These are phyloP conservation scores for Populus tremula DNA, from an alignment of 345 rosid species.

Conservation along the genomic window DNA sequence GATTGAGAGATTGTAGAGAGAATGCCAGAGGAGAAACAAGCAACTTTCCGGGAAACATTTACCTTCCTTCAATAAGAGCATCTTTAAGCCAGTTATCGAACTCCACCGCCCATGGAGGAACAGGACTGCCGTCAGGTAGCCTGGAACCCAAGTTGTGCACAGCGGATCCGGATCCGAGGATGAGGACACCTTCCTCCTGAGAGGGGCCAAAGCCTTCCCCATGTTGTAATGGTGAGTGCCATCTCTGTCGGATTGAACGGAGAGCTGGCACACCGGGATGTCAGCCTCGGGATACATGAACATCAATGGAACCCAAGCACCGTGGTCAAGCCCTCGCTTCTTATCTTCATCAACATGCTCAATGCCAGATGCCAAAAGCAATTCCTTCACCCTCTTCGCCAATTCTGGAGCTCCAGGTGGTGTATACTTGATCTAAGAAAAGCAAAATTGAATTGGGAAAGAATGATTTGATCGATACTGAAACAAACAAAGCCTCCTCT, in stretches of 20 bases:
- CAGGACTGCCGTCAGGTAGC: constrained; percentile 2
- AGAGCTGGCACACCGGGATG: constrained; percentile 81
- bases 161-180: constrained; percentile 81
- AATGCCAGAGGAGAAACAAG: not conserved
- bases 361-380: constrained; percentile 53
- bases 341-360: constrained; percentile 56
- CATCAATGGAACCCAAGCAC: constrained; percentile 93
- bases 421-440: constrained; percentile 62
- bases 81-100: constrained; percentile 83
- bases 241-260: constrained; percentile 53
- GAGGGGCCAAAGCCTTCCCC: constrained; percentile 83
- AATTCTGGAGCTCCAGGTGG: constrained; percentile 88
- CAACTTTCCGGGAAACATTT: not conserved
- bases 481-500: not conserved
- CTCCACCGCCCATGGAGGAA: constrained; percentile 65
- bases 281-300: constrained; percentile 91
- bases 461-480: not conserved
- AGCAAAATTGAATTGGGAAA: not conserved
- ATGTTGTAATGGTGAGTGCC: constrained; percentile 72
- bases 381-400: constrained; percentile 70
- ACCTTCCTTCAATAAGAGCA: constrained; percentile 85
- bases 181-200: constrained; percentile 83
- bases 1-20: not conserved
- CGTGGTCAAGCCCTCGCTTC: constrained; percentile 85
- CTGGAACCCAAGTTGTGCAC: constrained; percentile 68